Base-by-base conservation (phyloP, 2,329 filamentous ascomycete species). In the Ascomycota sp. region DNA sequence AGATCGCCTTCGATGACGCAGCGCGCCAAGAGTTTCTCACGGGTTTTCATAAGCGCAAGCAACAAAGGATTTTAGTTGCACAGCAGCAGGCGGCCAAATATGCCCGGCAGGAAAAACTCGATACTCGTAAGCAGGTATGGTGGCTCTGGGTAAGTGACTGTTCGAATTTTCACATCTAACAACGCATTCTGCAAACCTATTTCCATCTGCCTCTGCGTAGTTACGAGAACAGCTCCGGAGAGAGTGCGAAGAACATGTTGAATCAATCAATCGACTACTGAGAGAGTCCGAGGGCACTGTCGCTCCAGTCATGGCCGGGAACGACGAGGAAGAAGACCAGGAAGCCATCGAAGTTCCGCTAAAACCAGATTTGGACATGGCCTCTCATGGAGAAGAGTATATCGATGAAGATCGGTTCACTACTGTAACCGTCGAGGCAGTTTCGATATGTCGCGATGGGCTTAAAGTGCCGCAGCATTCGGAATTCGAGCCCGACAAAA, bases 351-450 rank as follows among this genome's bases (percentile, higher is more conserved):
- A 76, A 1, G 62, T 83, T 30, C 57, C 62, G 13, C 72, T 76
- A 30, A 43, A 48, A 17, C 49, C 53, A 10, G 38, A 55, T 10
- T 39, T 55, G 4, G 49, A 63, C 24, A 62, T 70, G 15, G 55
- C 89, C 27, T 74, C 91, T 46, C 73, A 81, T 40, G 79, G 93
- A 48, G 83, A 86, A 40, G 83, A 95, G 51, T 98, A 94, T 54
- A 69, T 94, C 39, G 89, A 98, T 50, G 89, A 95, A 50, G 86
- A 94, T 51, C 79, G 78, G 47, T 94, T 82, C 50, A 95, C 89
- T 1, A 93, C 82, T 1, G 89, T 98, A 19, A 94, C 81, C 0
- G 74, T 98, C 1, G 86, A 94, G 49, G 76, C 79, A 8, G 82
- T 98, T 40, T 76, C 75, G 37, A 67, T 91, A 11, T 75, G 77